phyloP scores from a whole-genome alignment of 768 basidiomycete genomes.

The Pulveroboletus sp. region DNA sequence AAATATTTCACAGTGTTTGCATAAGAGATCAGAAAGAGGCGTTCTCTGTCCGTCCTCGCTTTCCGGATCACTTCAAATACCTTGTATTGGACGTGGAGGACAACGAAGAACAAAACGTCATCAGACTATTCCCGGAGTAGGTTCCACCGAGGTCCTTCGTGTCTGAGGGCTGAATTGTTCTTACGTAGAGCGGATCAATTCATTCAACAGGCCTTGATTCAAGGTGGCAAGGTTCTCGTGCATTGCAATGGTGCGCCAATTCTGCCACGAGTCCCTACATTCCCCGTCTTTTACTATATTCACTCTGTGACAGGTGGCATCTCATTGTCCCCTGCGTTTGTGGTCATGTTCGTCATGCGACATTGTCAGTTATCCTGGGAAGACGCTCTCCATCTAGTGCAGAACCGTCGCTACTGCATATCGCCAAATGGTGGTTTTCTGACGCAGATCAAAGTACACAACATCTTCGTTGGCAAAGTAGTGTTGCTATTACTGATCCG shows the following conservation, averaged over 20 bases:
- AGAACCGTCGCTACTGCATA: conserved; percentile 90
- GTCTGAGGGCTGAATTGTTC: not conserved
- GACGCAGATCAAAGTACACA: conserved; percentile 79
- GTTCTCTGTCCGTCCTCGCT: conserved; percentile 83
- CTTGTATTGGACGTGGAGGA: conserved; percentile 84
- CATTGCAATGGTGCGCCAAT: conserved; percentile 74
- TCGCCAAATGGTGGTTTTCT: conserved; percentile 90
- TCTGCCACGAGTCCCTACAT: not conserved
- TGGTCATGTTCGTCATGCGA: conserved; percentile 93
- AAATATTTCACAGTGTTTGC: conserved; percentile 54
- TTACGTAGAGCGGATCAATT: conserved; percentile 62
- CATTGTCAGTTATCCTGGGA: conserved; percentile 78
- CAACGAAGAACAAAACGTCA: conserved; percentile 92
- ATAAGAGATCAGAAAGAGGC: conserved; percentile 88
- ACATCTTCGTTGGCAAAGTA: not conserved
- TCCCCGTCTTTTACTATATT: not conserved
- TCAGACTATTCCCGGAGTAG: conserved; percentile 82
- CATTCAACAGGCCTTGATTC: conserved; percentile 56
- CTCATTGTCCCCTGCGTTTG: conserved; percentile 81
- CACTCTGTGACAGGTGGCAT: conserved; percentile 60
- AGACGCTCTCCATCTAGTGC: conserved; percentile 82
- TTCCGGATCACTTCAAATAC: conserved; percentile 74
- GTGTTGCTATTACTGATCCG: not conserved
- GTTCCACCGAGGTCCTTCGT: conserved; percentile 18
- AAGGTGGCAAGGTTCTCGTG: conserved; percentile 74